Evolutionary conservation across 129 eudicot genomes (phyloP).

Genomic region (Heracleum sosnowskyi): DNA sequence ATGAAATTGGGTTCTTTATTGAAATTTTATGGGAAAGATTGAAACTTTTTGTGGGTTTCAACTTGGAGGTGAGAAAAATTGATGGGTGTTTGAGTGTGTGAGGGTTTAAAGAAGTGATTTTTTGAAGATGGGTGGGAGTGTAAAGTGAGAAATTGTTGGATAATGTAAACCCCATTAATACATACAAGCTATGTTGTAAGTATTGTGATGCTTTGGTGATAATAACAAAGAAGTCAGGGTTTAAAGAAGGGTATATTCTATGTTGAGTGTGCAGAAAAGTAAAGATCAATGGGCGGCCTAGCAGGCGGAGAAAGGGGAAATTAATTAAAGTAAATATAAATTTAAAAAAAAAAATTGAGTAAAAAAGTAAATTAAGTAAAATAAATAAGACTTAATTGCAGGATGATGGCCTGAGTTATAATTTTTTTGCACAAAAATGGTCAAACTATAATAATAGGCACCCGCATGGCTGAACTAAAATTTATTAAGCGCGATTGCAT

Average conservation of each 20-base stretch:
- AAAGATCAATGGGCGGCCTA: not conserved
- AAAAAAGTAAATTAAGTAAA: too few species aligned
- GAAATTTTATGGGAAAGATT: slow-evolving; percentile 16
- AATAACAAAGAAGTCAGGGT: not conserved
- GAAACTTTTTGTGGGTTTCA: not conserved
- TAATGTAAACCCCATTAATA: slow-evolving; percentile 17
- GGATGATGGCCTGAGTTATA: too few species aligned
- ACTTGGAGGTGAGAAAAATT: slow-evolving; percentile 2
- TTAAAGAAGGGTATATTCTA: not conserved
- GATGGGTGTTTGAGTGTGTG: not conserved
- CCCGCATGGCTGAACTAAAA: too few species aligned
- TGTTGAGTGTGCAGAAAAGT: not conserved
- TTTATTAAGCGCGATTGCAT: too few species aligned
- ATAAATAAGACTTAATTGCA: too few species aligned
- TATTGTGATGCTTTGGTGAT: not conserved
- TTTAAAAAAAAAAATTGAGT: too few species aligned
- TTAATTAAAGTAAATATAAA: too few species aligned
- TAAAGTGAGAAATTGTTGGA: slow-evolving; percentile 27
- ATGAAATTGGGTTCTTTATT: slow-evolving; percentile 27
- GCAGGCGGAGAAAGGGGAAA: not conserved
- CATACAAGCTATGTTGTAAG: not conserved
- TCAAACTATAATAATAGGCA: too few species aligned
- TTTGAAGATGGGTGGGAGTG: slow-evolving; percentile 17
- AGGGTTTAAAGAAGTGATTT: slow-evolving; percentile 15
- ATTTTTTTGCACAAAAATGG: too few species aligned